Base-by-base conservation (phyloP, 148 eudicot species). In the Polygonum maritimum region DNA sequence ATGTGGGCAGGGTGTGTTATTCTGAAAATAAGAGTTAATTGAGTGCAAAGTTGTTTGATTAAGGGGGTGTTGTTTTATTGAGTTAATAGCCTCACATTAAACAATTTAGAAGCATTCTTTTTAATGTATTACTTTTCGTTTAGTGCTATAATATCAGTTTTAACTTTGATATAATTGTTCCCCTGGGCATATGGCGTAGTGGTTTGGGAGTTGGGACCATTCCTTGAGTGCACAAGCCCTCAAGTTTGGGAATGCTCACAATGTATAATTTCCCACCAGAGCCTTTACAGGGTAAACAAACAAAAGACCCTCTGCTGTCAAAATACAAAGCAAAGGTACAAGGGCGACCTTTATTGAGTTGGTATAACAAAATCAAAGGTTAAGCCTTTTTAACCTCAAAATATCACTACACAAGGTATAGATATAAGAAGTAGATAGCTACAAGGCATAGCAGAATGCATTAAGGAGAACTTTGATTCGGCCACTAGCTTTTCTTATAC, bases 401-500 rank as follows among this genome's bases (percentile, higher is more conserved):
- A 12, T 63, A 31, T 63, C 39, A 31, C 5, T 12, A 63, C 15
- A 67, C 71, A 67, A 67, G 71, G 36, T 67, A 67, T 45, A 67
- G 35, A 15, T 3, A 36, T 35, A 14, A 35, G 5, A 51, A 14
- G 45, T 38, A 67, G 71, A 57, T 57, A 19, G 33, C 63, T 57
- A 57, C 71, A 67, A 36, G 44, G 71, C 19, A 63, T 4, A 26
- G 11, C 69, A 63, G 38, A 22, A 36, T 40, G 4, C 2, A 3
- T 16, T 10, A 57, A 58, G 39, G 63, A 26, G 31, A 26, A 26
- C 63, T 58, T 58, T 38, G 35, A 51, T 80, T 57, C 48, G 35
- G 38, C 31, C 31, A 76, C 67, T 41, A 76, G 75, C 48, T 76
- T 84, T 88, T 90, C 67, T 72, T 85, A 82, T 67, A 73, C 77